phyloP scores from a whole-genome alignment of 768 basidiomycete species.

The Calocybe indica region DNA sequence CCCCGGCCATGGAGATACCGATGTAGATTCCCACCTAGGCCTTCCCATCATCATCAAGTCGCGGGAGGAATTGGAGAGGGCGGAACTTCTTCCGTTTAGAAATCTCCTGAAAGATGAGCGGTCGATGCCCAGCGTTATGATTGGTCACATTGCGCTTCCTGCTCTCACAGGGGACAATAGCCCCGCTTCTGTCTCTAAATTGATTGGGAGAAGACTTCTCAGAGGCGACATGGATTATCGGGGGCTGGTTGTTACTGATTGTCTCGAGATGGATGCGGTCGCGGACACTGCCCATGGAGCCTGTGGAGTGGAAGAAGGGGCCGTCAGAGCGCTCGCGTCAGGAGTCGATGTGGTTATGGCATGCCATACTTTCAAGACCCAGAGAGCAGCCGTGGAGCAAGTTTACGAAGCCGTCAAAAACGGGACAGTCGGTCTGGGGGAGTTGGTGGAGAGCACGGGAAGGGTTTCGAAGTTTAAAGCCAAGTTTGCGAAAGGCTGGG shows the following conservation, averaged over 20 bases:
- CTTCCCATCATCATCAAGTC: slow-evolving; percentile 56
- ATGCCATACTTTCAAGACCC: slow-evolving; percentile 54
- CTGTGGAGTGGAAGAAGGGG: slow-evolving; percentile 45
- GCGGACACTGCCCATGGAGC: slow-evolving; percentile 38
- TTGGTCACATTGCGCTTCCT: slow-evolving; percentile 69
- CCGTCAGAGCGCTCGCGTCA: slow-evolving; percentile 50
- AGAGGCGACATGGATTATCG: slow-evolving; percentile 43
- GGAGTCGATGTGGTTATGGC: slow-evolving; percentile 75
- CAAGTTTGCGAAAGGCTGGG: slow-evolving; percentile 43
- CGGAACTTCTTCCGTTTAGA: slow-evolving; percentile 57
- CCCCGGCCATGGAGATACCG: slow-evolving; percentile 71
- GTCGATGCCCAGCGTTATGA: slow-evolving; percentile 55
- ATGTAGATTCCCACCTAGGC: slow-evolving; percentile 64
- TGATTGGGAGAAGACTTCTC: slow-evolving; percentile 47
- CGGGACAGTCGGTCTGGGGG: slow-evolving; percentile 33
- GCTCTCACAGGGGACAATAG: slow-evolving; percentile 44
- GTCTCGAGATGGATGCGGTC: slow-evolving; percentile 73
- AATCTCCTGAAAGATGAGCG: slow-evolving; percentile 28
- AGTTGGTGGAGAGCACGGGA: slow-evolving; percentile 33
- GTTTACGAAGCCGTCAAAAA: slow-evolving; percentile 44
- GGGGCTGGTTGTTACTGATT: slow-evolving; percentile 68
- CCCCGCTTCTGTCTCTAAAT: slow-evolving; percentile 53
- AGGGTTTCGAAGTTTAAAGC: slow-evolving; percentile 48
- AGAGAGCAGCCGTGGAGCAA: slow-evolving; percentile 46
- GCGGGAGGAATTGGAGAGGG: slow-evolving; percentile 29